Evolutionary conservation across 2,329 filamentous ascomycete species (phyloP).

Genomic region (Fusarium austroafricanum): DNA sequence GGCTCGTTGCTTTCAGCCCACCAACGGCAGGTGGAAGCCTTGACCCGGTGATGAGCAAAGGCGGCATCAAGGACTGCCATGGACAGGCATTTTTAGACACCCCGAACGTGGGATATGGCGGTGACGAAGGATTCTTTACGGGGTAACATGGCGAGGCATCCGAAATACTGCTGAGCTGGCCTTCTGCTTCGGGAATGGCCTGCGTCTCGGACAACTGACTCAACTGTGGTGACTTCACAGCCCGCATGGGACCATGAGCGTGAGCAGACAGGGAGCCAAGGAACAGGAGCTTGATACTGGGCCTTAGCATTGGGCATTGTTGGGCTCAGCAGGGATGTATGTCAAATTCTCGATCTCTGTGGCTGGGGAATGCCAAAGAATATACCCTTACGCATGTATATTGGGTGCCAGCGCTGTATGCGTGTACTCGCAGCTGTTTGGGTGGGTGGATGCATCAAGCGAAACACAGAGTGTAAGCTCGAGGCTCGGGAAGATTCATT

Average conservation of each 20-base stretch:
- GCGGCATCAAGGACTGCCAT: conserved; percentile 21
- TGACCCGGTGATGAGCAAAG: conserved; percentile 24
- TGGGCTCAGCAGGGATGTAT: conserved; percentile 41
- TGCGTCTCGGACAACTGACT: conserved; percentile 46
- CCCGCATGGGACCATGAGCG: conserved; percentile 43
- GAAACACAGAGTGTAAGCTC: conserved; percentile 34
- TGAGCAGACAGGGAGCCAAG: conserved; percentile 21
- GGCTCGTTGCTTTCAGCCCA: conserved; percentile 17
- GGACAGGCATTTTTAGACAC: conserved; percentile 26
- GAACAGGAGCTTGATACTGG: conserved; percentile 3
- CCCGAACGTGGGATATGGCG: conserved; percentile 30
- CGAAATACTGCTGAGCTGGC: conserved; percentile 47
- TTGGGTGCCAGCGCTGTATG: conserved; percentile 25
- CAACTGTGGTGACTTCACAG: conserved; percentile 46
- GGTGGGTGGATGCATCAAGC: conserved; percentile 36
- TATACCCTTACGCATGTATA: conserved; percentile 35
- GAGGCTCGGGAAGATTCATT: conserved; percentile 28
- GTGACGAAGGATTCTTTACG: conserved; percentile 37
- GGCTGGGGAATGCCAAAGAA: conserved; percentile 36
- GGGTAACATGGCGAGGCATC: conserved; percentile 39
- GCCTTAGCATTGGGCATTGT: conserved; percentile 42
- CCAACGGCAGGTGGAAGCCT: conserved; percentile 19
- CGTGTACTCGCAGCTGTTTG: conserved; percentile 23
- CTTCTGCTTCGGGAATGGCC: conserved; percentile 49
- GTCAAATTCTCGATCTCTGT: conserved; percentile 31